Evolutionary conservation across 2,329 filamentous ascomycete species (phyloP).

Genomic region (Monosporascus cannonballus): DNA sequence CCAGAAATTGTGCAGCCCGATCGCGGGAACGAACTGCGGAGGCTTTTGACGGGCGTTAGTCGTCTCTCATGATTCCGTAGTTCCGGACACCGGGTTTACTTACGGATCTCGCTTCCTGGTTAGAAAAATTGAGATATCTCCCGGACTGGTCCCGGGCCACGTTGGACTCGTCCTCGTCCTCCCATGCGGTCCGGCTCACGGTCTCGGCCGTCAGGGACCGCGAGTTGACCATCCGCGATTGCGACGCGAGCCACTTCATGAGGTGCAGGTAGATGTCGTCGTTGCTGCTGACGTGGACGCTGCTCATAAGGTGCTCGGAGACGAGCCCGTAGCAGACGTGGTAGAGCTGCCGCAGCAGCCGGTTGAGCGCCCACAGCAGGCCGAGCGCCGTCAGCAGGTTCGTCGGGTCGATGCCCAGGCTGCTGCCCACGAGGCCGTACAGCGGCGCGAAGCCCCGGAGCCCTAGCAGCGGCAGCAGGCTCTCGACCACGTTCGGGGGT

Average conservation of each 20-base stretch:
- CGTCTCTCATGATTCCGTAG: not conserved
- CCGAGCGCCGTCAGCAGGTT: conserved; percentile 39
- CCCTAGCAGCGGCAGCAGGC: conserved; percentile 39
- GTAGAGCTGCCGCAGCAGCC: conserved; percentile 31
- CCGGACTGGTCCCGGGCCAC: conserved; percentile 24
- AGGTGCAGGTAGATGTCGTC: conserved; percentile 55
- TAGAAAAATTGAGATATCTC: conserved; percentile 54
- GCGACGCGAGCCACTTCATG: conserved; percentile 51
- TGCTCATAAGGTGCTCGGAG: conserved; percentile 42
- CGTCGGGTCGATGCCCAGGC: conserved; percentile 44
- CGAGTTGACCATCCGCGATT: conserved; percentile 45
- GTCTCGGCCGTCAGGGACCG: conserved; percentile 51
- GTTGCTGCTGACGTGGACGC: conserved; percentile 45
- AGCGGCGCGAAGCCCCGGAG: conserved; percentile 37
- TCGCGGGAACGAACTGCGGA: conserved; percentile 47
- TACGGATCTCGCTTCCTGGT: conserved; percentile 46
- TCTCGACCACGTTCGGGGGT: conserved; percentile 26
- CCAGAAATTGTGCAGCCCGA: conserved; percentile 50
- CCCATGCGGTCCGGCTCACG: conserved; percentile 48
- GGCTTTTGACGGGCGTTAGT: conserved; percentile 23
- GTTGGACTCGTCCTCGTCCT: conserved; percentile 27
- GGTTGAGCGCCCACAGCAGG: conserved; percentile 41
- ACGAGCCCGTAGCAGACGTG: conserved; percentile 30
- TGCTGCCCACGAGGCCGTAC: conserved; percentile 37
- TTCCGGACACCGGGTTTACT: conserved; percentile 11